Conservation (phyloP, 179 eudicot genomes). For the Beta macrorhiza region DNA sequence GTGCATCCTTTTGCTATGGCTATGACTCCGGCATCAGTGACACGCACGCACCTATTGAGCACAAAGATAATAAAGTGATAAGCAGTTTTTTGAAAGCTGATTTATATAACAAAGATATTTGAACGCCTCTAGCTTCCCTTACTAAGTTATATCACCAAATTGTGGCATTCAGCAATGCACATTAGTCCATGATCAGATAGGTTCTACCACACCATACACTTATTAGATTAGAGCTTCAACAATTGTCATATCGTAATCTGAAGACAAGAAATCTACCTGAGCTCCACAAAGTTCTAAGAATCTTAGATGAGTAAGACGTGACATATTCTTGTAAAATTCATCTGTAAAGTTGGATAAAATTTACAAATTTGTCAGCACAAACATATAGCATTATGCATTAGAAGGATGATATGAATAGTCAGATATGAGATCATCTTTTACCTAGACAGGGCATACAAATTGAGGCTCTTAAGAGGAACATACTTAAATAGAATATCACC, state of each 20-base stretch:
- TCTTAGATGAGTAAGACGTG: conserved; percentile 56
- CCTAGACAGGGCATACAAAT: conserved; percentile 94
- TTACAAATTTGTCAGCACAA: conserved; percentile 9
- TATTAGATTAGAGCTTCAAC: conserved; percentile 18
- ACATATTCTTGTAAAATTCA: conserved; percentile 58
- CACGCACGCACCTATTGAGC: conserved; percentile 67
- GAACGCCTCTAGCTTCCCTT: conserved; percentile 21
- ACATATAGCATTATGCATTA: conserved; percentile 2
- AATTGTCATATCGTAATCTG: conserved; percentile 4
- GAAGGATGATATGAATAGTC: background rate
- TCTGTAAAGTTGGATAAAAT: conserved; percentile 67
- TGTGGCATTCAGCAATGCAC: conserved; percentile 70
- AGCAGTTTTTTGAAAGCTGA: conserved; percentile 1
- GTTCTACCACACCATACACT: conserved; percentile 45
- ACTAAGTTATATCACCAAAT: conserved; percentile 77
- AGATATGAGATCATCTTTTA: conserved; percentile 26
- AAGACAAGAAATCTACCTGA: conserved; percentile 56
- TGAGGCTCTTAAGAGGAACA: conserved; percentile 63
- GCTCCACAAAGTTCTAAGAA: conserved; percentile 98
- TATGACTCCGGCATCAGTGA: conserved; percentile 72
- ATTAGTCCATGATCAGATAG: conserved; percentile 57
- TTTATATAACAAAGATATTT: background rate
- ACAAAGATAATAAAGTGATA: background rate
- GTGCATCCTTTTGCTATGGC: conserved; percentile 74
- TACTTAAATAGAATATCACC: conserved; percentile 32